Conservation (phyloP, 2,329 filamentous ascomycete species). For the Pseudogymnoascus destructans region DNA sequence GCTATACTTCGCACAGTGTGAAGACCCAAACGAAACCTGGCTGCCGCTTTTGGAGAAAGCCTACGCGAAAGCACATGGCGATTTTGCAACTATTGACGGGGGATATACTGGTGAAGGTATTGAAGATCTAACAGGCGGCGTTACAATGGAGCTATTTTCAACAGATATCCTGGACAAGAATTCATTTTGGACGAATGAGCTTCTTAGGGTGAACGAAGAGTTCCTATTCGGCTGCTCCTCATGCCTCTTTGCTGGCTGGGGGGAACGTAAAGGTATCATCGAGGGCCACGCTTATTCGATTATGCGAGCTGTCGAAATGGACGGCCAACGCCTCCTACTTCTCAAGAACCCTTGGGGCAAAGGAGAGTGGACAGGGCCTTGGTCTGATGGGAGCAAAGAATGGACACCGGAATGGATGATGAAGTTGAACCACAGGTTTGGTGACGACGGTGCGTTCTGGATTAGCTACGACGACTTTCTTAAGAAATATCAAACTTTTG, state of each 20-base stretch:
- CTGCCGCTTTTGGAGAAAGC: constrained; percentile 69
- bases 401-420: constrained; percentile 45
- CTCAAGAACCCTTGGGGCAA: constrained; percentile 44
- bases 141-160: constrained; percentile 55
- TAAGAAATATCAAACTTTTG: constrained; percentile 47
- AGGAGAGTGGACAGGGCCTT: constrained; percentile 46
- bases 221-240: constrained; percentile 64
- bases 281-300: constrained; percentile 48
- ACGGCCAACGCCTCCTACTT: constrained; percentile 35
- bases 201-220: constrained; percentile 66
- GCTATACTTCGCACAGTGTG: constrained; percentile 65
- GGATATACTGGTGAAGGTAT: constrained; percentile 48
- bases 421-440: constrained; percentile 46
- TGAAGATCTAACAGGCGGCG: constrained; percentile 52
- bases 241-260: constrained; percentile 49
- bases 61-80: constrained; percentile 68
- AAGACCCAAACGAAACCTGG: constrained; percentile 70
- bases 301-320: constrained; percentile 42
- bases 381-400: constrained; percentile 45
- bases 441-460: constrained; percentile 51
- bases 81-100: constrained; percentile 62
- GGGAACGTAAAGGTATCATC: constrained; percentile 43
- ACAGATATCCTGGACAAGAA: constrained; percentile 66
- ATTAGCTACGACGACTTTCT: constrained; percentile 50
- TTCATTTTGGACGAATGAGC: constrained; percentile 61